Conservation (phyloP, 371 early-diverging fungal genomes). For the Smittium culicis region DNA sequence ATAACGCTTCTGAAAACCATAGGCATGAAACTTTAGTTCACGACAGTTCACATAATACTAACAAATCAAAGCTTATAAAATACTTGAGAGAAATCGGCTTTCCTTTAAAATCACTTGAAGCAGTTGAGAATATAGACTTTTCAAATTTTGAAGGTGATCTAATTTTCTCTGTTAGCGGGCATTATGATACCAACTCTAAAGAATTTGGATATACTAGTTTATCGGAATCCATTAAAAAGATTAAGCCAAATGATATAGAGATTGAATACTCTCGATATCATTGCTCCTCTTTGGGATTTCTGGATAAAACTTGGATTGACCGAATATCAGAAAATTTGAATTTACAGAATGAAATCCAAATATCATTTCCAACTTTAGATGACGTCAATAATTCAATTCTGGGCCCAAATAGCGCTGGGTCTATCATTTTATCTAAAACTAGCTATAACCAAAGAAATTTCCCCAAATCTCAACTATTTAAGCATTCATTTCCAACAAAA, state of each 20-base stretch:
- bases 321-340: neutral
- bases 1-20: no score
- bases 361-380: conserved; percentile 2
- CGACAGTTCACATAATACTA: neutral
- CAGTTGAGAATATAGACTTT: conserved; percentile 17
- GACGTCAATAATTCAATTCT: neutral
- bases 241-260: neutral
- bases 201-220: conserved; percentile 14
- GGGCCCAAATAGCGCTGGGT: neutral
- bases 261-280: neutral
- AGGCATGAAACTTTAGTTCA: no score
- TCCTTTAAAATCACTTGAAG: conserved; percentile 14
- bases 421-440: conserved; percentile 16
- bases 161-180: conserved; percentile 18
- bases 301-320: neutral
- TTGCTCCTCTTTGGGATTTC: conserved; percentile 8
- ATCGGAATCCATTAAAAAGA: neutral
- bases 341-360: neutral
- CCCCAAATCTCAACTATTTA: conserved; percentile 12
- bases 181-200: conserved; percentile 8
- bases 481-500: conserved; percentile 11
- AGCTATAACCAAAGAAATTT: conserved; percentile 9
- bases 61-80: conserved; percentile 5
- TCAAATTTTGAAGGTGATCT: conserved; percentile 11
- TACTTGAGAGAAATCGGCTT: conserved; percentile 17